Percentiles rank a stretch among this genome's conserved stretches.
Conservation (phyloP, 2,329 filamentous ascomycete genomes). For the Laburnicola sp. region DNA sequence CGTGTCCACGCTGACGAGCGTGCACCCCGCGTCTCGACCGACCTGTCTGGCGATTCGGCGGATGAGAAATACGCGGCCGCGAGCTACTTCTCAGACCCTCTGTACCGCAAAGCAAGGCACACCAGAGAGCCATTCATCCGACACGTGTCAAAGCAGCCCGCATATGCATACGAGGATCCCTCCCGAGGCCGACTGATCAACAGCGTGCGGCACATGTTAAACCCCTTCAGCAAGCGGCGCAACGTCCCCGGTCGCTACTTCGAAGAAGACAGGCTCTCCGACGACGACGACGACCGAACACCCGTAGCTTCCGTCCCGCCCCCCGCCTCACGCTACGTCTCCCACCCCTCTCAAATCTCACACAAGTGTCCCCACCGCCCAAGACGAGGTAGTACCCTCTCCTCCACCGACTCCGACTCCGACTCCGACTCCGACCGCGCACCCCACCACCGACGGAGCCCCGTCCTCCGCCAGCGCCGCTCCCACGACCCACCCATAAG, state of each 20-base stretch:
- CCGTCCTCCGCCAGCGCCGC: constrained; percentile 44
- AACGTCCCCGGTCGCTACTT: constrained; percentile 28
- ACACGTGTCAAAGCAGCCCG: constrained; percentile 39
- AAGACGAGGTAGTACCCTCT: constrained; percentile 40
- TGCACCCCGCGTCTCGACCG: constrained; percentile 34
- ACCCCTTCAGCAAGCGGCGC: constrained; percentile 34
- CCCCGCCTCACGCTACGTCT: constrained; percentile 23
- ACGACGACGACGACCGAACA: constrained; percentile 34
- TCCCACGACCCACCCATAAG: constrained; percentile 49
- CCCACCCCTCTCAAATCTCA: constrained; percentile 2
- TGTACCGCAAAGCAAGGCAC: constrained; percentile 51
- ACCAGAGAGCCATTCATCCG: constrained; percentile 48
- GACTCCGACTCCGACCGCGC: constrained; percentile 36
- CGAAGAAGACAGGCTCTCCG: constrained; percentile 34
- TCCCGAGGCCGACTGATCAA: constrained; percentile 31
- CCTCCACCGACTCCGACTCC: constrained; percentile 36
- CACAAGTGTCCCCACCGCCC: constrained; percentile 39
- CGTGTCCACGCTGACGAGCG: constrained; percentile 28
- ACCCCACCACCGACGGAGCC: constrained; percentile 29
- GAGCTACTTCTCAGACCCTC: constrained; percentile 54
- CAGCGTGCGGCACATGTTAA: constrained; percentile 42
- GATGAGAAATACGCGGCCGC: constrained; percentile 51
- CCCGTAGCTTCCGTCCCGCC: constrained; percentile 31
- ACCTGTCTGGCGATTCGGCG: constrained; percentile 43
- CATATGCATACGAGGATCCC: constrained; percentile 28